Base-by-base conservation (phyloP, 2,329 filamentous ascomycete species). In the Furcasterigmium sp. region DNA sequence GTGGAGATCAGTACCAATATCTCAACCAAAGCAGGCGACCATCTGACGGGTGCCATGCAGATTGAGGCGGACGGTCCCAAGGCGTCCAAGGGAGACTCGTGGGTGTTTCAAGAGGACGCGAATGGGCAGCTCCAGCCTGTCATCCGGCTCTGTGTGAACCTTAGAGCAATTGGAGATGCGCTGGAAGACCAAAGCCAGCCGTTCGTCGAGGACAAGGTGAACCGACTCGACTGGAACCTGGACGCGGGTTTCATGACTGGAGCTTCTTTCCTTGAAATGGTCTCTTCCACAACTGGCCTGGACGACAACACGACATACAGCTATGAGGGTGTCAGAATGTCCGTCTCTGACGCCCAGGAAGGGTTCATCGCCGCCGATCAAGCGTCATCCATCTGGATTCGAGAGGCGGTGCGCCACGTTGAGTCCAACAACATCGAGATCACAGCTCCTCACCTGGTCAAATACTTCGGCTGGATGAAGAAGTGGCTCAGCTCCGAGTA, bases 1-100 rank as follows among this genome's bases (percentile, higher is more conserved):
- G 30, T 41, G 13, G 34, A 30, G 37, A 29, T 44, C 38, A 41
- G 38, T 11, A 37, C 42, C 21, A 21, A 36, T 14, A 39, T 44
- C 29, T 21, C 34, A 21, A 2, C 37, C 29, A 37, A 10, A 14
- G 18, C 42, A n/a, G 42, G 42, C 15, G 37, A 37, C 8, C 29
- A 41, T 30, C 37, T 44, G 26, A 41, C 23, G 11, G 11, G 23
- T 11, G 23, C 23, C 23, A 26, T 11, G 23, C 23, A 26, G 23
- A 26, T 26, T 11, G 23, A 26, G 23, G 11, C 23, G 7, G 23
- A 26, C 11, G 23, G 23, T 7, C 7, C 23, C 7, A 26, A 26
- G 23, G 7, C 11, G 23, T 26, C 23, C 23, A 20, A 21, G 6
- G 23, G 25, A 5, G 18, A 37, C n/a, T 15, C 25, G 21, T 18